Evolutionary conservation across 495 filamentous ascomycete species (phyloP).

Genomic region (Staphylotrichum tortipilum): DNA sequence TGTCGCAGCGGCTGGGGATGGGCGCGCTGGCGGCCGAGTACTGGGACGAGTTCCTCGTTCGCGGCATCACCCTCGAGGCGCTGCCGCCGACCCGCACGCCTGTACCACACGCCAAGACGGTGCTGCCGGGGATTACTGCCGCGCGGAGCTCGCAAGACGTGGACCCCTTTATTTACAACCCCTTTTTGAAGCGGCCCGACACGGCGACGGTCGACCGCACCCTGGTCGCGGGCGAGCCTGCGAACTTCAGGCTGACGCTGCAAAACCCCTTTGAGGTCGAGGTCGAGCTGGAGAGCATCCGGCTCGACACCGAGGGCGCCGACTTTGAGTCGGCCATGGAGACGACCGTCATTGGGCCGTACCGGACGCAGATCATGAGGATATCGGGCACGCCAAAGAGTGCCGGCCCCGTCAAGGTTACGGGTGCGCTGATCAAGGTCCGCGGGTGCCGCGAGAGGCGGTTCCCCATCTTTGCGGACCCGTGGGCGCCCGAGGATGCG

Average conservation of each 20-base stretch:
- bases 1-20: conserved; percentile 65
- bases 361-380: conserved; percentile 68
- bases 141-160: conserved; percentile 48
- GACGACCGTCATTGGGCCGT: conserved; percentile 62
- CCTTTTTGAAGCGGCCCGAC: conserved; percentile 64
- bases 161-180: conserved; percentile 88
- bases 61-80: conserved; percentile 62
- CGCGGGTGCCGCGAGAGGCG: conserved; percentile 68
- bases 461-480: conserved; percentile 73
- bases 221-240: conserved; percentile 67
- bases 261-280: conserved; percentile 95
- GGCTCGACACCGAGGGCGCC: conserved; percentile 62
- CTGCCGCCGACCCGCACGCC: conserved; percentile 45
- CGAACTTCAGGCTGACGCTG: conserved; percentile 67
- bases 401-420: conserved; percentile 61
- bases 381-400: conserved; percentile 58
- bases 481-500: conserved; percentile 64
- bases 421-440: conserved; percentile 70
- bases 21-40: conserved; percentile 67
- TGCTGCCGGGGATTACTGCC: conserved; percentile 55
- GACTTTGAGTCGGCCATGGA: conserved; percentile 58
- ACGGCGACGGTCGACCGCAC: conserved; percentile 50
- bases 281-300: conserved; percentile 73
- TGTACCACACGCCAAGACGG: conserved; percentile 60
- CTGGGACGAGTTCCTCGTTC: conserved; percentile 92